A percentile compares a stretch with the other conserved stretches of the same genome.
Conservation (phyloP, 192 early-diverging fungal species). For the Backusella circina region DNA sequence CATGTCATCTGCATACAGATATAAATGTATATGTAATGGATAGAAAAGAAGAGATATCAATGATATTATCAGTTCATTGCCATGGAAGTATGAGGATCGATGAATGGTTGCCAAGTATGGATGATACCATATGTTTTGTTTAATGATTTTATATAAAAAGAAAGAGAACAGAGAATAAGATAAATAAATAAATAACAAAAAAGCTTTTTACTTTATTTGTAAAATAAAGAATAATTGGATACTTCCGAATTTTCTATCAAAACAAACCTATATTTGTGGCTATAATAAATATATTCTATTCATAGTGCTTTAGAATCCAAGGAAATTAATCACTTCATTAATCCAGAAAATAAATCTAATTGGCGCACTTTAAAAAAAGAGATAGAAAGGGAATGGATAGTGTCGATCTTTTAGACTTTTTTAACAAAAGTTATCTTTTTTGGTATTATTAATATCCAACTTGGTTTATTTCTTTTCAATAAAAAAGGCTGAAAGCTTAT, state of each 20-base stretch:
- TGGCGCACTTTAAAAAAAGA: not conserved
- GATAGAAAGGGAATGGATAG: not conserved
- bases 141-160: not conserved
- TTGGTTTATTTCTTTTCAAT: no score
- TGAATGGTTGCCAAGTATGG: not conserved
- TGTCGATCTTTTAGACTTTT: not conserved
- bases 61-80: not conserved
- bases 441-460: not conserved
- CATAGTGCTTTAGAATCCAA: not conserved
- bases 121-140: not conserved
- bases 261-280: not conserved
- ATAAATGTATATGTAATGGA: not conserved
- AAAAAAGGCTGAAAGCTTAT: no score
- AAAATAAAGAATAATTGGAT: conserved; percentile 4
- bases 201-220: not conserved
- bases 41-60: not conserved
- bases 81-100: not conserved
- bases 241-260: not conserved
- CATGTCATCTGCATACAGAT: not conserved
- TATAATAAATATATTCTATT: not conserved
- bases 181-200: not conserved
- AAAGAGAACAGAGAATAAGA: not conserved
- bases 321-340: not conserved
- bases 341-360: not conserved
- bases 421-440: not conserved